Base-by-base conservation (phyloP, 1,284 basidiomycete genomes). In the Peniophora sp. region DNA sequence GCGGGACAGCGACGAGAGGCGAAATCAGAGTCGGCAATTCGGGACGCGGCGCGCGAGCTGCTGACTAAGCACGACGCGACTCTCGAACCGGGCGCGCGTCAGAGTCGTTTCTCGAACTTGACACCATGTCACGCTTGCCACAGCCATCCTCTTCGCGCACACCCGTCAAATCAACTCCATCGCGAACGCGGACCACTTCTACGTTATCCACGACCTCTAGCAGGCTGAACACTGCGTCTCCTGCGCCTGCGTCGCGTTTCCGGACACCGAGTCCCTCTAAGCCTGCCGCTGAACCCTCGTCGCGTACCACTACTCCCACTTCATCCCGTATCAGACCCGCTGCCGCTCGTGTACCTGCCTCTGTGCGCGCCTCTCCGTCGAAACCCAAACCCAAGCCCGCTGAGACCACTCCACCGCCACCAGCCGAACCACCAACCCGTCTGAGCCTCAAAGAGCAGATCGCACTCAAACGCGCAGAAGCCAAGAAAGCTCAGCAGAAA, bases 401-500 rank as follows among this genome's bases (percentile, higher is more conserved):
- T 20, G 48, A 32, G 15, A 6, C 32, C 34, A 36, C 34, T 9
- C 17, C n/a, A n/a, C n/a, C 22, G 23, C 47, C 41, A 20, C 63
- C 62, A 34, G 64, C 64, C 47, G 60, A 62, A 3, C 54, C 59
- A 6, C 62, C 62, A 3, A 46, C 43, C 70, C 64, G 24, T 62
- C 70, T 87, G 37, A 87, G 74, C 60, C 74, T 88, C 55, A 81
- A 79, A 56, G 86, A 88, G 56, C 81, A 79, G 24, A 88, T 89
- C 58, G 86, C 86, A 2, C 68, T 86, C 42, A 85, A 76, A 56
- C 73, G 86, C 42, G 85, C 87, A 1, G 83, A 87, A 60, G 83
- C 79, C 0, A 86, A 81, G 68, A 88, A 86, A 58, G 66, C 72
- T 10, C 62, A 59, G 27, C 27, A 32, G 48, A 58, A 58, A 24